A percentile compares a stretch with the other conserved stretches of the same genome.
Conservation (phyloP, 768 basidiomycete genomes). For the Suillus occidentalis region DNA sequence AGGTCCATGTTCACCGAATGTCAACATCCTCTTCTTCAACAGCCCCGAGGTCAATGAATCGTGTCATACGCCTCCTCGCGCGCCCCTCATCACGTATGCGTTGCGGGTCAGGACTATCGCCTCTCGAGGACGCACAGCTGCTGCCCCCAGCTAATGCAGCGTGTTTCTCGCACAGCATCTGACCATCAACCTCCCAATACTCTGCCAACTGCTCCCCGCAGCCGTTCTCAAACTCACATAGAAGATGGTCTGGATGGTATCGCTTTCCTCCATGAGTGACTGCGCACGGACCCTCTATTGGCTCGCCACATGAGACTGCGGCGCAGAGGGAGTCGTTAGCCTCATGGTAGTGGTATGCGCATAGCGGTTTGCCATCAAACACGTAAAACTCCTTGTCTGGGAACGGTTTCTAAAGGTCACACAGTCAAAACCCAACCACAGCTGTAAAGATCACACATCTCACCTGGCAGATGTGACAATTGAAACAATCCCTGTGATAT, state of each 20-base stretch:
- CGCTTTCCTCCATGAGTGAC: slow-evolving; percentile 78
- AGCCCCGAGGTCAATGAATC: slow-evolving; percentile 69
- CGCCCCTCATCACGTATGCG: slow-evolving; percentile 37
- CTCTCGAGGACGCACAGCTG: slow-evolving; percentile 22
- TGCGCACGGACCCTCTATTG: slow-evolving; percentile 93
- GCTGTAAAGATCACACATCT: slow-evolving; percentile 1
- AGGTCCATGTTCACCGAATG: slow-evolving; percentile 25
- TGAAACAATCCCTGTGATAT: slow-evolving; percentile 91
- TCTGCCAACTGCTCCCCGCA: slow-evolving; percentile 66
- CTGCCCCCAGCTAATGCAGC: slow-evolving; percentile 36
- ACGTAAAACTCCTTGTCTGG: slow-evolving; percentile 93
- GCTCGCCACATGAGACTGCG: slow-evolving; percentile 73
- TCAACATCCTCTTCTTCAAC: slow-evolving; percentile 28
- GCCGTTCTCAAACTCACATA: slow-evolving; percentile 66
- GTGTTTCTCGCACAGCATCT: slow-evolving; percentile 87
- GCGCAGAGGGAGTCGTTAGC: slow-evolving; percentile 88
- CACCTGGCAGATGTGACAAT: slow-evolving; percentile 81
- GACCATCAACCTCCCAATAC: slow-evolving; percentile 87
- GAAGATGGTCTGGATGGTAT: slow-evolving; percentile 87
- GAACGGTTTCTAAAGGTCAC: slow-evolving; percentile 70
- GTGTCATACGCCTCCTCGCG: slow-evolving; percentile 76
- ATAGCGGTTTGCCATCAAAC: slow-evolving; percentile 85
- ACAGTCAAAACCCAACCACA: not conserved
- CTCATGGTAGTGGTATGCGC: slow-evolving; percentile 92
- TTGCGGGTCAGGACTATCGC: slow-evolving; percentile 16